Evolutionary conservation across 2,329 filamentous ascomycete species (phyloP), one percentile per base, ranked within the genome.

Genomic region (Camillea tinctor): DNA sequence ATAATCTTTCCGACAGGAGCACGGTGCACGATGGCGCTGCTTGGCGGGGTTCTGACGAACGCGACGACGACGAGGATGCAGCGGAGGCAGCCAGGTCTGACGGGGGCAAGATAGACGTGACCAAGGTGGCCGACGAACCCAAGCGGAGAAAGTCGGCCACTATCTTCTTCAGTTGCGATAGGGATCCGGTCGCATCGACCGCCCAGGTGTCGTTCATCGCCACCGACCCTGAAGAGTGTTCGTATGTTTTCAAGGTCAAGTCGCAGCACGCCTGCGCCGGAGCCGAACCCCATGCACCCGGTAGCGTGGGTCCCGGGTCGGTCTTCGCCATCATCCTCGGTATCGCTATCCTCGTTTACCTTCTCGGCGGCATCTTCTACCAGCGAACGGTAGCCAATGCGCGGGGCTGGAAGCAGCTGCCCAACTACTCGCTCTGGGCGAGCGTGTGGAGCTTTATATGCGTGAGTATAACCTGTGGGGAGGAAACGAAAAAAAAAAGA

Each of bases 381-480:
- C 94, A 97, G 76, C 87, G 95, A 61, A 96, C 92, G 30, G 93
- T 99, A 60, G 89, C 93, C 77, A 92, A 99, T 74, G 93, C 96
- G 69, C 85, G 95, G 63, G 95, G 95, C 53, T 98, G 94, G 95
- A 87, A 91, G 68, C 95, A 99, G 75, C 80, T 97, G 68, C 95
- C 95, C 56, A 98, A 99, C 78, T 97, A 95, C 79, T 88, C 86
- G 68, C 84, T 97, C 68, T 99, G 95, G 95, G 88, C 92, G 26
- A 89, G 92, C 57, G 91, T 97, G 63, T 88, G 91, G 77, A 87
- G 84, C 68, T 96, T 97, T 74, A 78, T 97, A 70, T 89, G 84
- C 81, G 94, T 95, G 84, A 80, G 84, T 80, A 48, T 48, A 36
- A 11, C 59, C 44, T 53, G 44, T 58, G 49, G 20, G 60, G 64